Evolutionary conservation across 2,329 filamentous ascomycete genomes (phyloP).

Genomic region (Beauveria medogensis): DNA sequence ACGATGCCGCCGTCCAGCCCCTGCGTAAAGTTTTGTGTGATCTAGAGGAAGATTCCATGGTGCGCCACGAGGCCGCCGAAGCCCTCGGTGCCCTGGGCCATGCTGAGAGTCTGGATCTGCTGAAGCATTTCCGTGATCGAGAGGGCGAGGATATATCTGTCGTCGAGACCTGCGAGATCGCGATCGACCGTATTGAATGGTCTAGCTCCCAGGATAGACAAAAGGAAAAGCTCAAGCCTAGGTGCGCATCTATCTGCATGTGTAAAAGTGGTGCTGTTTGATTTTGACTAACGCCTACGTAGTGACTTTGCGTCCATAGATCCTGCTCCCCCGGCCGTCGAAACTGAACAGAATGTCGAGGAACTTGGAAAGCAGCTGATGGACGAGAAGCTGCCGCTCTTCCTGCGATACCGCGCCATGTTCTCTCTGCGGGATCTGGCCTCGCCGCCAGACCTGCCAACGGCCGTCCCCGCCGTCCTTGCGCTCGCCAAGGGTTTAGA

Average conservation of each 20-base stretch:
- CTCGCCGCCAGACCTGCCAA: conserved; percentile 84
- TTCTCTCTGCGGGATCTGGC: conserved; percentile 92
- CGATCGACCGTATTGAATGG: conserved; percentile 90
- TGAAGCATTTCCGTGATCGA: conserved; percentile 68
- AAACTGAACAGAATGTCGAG: conserved; percentile 60
- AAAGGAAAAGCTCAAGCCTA: conserved; percentile 70
- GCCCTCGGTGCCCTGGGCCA: conserved; percentile 84
- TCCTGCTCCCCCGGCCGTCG: conserved; percentile 79
- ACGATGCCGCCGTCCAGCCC: conserved; percentile 63
- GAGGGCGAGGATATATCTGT: conserved; percentile 70
- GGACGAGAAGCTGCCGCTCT: conserved; percentile 71
- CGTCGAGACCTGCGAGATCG: conserved; percentile 94
- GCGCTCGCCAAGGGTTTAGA: conserved; percentile 78
- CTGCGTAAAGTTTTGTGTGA: conserved; percentile 69
- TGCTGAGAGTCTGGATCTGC: conserved; percentile 60
- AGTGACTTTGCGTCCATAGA: conserved; percentile 96
- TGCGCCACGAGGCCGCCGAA: conserved; percentile 91
- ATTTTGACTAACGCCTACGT: conserved; percentile 22
- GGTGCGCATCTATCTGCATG: conserved; percentile 43
- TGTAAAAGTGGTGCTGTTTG: conserved; percentile 14
- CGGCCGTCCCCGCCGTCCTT: conserved; percentile 77
- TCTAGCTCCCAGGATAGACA: conserved; percentile 67
- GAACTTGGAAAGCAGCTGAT: conserved; percentile 71
- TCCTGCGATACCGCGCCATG: conserved; percentile 95
- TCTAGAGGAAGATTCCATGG: conserved; percentile 83